These are phyloP conservation scores for Chalaropsis ovoidea DNA, from an alignment of 2,329 filamentous ascomycete genomes.

Conservation along the genomic window DNA sequence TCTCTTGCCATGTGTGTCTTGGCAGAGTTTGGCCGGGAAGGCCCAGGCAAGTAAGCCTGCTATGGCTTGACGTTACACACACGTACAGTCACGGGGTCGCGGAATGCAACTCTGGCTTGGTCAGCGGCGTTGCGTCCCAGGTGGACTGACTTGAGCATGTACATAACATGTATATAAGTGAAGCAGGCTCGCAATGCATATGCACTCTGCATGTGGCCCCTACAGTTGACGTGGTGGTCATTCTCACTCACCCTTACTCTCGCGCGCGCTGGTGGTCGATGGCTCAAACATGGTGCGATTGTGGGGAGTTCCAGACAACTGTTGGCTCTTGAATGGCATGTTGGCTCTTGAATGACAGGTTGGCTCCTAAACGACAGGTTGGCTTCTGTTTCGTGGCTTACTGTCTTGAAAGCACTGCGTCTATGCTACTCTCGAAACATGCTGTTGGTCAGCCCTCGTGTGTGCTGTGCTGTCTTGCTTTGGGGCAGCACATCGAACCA, in stretches of 20 bases:
- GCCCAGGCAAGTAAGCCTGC: background rate
- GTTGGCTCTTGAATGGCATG: background rate
- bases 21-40: background rate
- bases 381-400: background rate
- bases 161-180: background rate
- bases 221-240: background rate
- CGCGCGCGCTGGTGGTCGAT: background rate
- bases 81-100: background rate
- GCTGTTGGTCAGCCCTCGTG: background rate
- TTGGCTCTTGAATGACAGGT: background rate
- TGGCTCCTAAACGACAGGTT: background rate
- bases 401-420: background rate
- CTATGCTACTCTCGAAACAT: background rate
- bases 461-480: background rate
- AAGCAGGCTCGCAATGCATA: background rate
- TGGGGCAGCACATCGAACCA: background rate
- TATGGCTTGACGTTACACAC: slow-evolving; percentile 2
- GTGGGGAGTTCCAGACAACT: background rate
- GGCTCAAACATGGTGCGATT: background rate
- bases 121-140: background rate
- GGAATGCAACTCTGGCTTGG: background rate
- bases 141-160: background rate
- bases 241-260: background rate
- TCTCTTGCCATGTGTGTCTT: background rate
- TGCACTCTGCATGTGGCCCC: background rate